These are phyloP conservation scores for Colletotrichum siamense DNA, from an alignment of 2,329 filamentous ascomycete species.

Conservation along the genomic window DNA sequence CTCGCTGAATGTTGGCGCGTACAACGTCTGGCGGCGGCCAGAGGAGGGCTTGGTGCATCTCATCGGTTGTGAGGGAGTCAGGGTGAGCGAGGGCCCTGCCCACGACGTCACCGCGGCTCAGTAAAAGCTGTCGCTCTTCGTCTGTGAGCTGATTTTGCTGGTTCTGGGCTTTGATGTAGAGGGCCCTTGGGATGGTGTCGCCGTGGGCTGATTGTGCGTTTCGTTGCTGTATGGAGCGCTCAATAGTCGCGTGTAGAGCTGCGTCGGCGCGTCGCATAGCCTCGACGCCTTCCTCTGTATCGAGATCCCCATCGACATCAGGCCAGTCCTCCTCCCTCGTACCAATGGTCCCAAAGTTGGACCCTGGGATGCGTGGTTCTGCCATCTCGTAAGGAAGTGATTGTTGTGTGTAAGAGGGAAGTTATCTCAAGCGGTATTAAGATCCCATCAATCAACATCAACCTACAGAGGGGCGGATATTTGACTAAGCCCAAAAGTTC, in stretches of 20 bases:
- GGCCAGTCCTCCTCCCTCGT: constrained; percentile 2
- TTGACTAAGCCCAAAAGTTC: background rate
- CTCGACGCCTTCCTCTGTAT: background rate
- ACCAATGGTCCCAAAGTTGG: background rate
- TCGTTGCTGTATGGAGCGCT: background rate
- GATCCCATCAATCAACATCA: background rate
- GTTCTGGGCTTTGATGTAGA: constrained; percentile 22
- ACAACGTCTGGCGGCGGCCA: constrained; percentile 16
- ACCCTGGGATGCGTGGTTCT: background rate
- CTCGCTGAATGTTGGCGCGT: background rate
- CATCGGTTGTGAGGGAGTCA: background rate
- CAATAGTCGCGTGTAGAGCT: background rate
- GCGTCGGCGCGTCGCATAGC: background rate
- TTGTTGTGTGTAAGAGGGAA: background rate
- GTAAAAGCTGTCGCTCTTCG: constrained; percentile 18
- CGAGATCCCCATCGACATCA: background rate
- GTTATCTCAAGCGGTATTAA: background rate
- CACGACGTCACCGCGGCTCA: constrained; percentile 22
- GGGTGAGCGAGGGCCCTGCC: constrained; percentile 21
- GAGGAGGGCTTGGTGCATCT: constrained; percentile 16
- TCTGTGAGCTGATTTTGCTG: constrained; percentile 21
- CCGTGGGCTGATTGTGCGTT: background rate
- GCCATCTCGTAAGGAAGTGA: background rate
- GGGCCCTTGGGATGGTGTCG: background rate
- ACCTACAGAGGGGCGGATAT: background rate